Evolutionary conservation across 768 basidiomycete species (phyloP).

Genomic region (Rhizopogon vinicolor): DNA sequence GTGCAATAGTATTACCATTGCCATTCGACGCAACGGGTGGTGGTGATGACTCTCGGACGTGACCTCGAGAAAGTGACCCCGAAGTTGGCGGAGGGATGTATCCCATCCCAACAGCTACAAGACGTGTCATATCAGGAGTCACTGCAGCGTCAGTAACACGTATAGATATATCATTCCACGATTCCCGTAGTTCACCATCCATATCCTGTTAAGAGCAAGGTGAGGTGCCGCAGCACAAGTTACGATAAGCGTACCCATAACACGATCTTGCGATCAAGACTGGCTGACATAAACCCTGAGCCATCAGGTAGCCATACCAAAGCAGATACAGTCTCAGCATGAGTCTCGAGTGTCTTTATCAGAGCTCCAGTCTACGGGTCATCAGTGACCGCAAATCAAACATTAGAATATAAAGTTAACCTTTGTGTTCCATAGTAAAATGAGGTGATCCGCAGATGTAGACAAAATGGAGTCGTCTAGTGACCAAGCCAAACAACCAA

Average conservation of each 20-base stretch:
- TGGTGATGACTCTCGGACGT: slow-evolving; percentile 28
- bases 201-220: slow-evolving; percentile 48
- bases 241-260: slow-evolving; percentile 62
- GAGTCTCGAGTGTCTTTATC: slow-evolving; percentile 60
- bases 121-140: slow-evolving; percentile 76
- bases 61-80: slow-evolving; percentile 20
- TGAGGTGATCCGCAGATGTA: slow-evolving; percentile 73
- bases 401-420: slow-evolving; percentile 36
- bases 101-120: slow-evolving; percentile 83
- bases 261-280: slow-evolving; percentile 78
- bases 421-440: slow-evolving; percentile 90
- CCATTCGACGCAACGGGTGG: slow-evolving; percentile 28
- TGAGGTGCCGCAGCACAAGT: slow-evolving; percentile 4
- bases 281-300: slow-evolving; percentile 85
- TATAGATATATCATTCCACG: slow-evolving; percentile 67
- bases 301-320: slow-evolving; percentile 88
- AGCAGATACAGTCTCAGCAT: slow-evolving; percentile 81
- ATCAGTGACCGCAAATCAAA: slow-evolving; percentile 7
- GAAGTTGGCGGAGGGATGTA: slow-evolving; percentile 22
- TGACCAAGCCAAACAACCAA: slow-evolving; percentile 90
- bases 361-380: slow-evolving; percentile 65
- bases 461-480: slow-evolving; percentile 80
- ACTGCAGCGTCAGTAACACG: slow-evolving; percentile 86
- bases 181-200: slow-evolving; percentile 65
- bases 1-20: slow-evolving; percentile 26